These are phyloP conservation scores for Papiliotrema laurentii DNA, from an alignment of 1,284 basidiomycete species.

Conservation along the genomic window DNA sequence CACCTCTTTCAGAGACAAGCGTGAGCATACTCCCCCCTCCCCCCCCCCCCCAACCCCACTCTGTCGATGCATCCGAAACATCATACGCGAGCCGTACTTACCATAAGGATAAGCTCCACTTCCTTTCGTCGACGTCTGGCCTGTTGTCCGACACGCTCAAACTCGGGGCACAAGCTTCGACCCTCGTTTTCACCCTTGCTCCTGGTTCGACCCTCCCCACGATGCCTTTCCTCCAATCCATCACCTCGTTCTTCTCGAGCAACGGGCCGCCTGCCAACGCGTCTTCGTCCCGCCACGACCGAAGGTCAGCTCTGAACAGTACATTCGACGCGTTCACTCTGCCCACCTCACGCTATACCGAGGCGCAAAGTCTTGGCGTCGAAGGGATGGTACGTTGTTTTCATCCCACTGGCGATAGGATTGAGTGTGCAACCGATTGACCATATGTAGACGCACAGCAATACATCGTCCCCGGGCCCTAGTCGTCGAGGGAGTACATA, in stretches of 20 bases:
- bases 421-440: not conserved
- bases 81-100: too few species aligned
- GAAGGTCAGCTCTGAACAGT: slow-evolving; percentile 27
- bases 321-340: slow-evolving; percentile 39
- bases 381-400: slow-evolving; percentile 6
- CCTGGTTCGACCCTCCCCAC: not conserved
- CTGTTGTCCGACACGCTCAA: too few species aligned
- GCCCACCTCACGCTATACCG: slow-evolving; percentile 14
- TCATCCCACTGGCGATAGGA: not conserved
- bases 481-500: slow-evolving; percentile 24
- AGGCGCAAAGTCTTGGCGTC: slow-evolving; percentile 7
- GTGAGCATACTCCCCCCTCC: too few species aligned
- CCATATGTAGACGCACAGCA: slow-evolving; percentile 15
- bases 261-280: slow-evolving; percentile 6
- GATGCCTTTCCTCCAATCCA: slow-evolving; percentile 41
- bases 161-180: too few species aligned
- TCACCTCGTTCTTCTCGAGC: slow-evolving; percentile 31
- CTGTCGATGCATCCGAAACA: too few species aligned
- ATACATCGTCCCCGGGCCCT: slow-evolving; percentile 32
- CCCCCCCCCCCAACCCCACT: too few species aligned
- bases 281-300: slow-evolving; percentile 18
- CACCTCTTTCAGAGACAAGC: too few species aligned
- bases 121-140: too few species aligned
- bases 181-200: too few species aligned
- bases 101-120: too few species aligned